Conservation (phyloP, 495 filamentous ascomycete genomes). For the Talaromyces thailandensis region DNA sequence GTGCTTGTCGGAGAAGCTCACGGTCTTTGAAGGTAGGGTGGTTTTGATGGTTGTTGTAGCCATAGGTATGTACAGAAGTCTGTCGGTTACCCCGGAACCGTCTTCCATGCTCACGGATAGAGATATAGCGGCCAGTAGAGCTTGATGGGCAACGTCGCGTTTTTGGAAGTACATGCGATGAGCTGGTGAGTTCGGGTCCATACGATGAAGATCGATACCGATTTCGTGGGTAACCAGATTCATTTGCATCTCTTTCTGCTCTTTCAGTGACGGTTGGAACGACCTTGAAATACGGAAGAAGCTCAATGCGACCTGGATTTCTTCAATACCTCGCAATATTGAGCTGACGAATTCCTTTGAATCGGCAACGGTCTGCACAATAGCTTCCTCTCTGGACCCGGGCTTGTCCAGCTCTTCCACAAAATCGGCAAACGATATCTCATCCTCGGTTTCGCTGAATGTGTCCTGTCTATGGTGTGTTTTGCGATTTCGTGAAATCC, state of each 20-base stretch:
- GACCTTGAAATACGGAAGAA: conserved; percentile 80
- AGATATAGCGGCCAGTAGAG: conserved; percentile 82
- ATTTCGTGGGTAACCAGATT: conserved; percentile 94
- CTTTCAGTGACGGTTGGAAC: conserved; percentile 53
- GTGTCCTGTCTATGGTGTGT: conserved; percentile 21
- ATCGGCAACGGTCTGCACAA: conserved; percentile 82
- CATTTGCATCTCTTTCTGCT: conserved; percentile 62
- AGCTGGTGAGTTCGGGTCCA: conserved; percentile 87
- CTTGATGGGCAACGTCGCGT: conserved; percentile 90
- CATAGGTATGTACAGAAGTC: conserved; percentile 93
- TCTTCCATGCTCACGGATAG: conserved; percentile 88
- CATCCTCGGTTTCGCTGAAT: conserved; percentile 33
- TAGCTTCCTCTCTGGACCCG: conserved; percentile 61
- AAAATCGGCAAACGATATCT: conserved; percentile 63
- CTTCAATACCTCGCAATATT: conserved; percentile 83
- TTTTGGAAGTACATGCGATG: conserved; percentile 99
- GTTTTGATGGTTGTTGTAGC: conserved; percentile 92
- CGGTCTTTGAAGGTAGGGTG: conserved; percentile 88
- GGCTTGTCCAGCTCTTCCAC: conserved; percentile 70
- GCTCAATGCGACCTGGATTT: conserved; percentile 92
- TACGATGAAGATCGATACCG: conserved; percentile 82
- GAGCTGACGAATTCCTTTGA: conserved; percentile 90
- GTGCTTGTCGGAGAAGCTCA: conserved; percentile 65
- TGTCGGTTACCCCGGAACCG: conserved; percentile 71
- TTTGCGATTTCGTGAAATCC: conserved; percentile 33